Evolutionary conservation across 768 basidiomycete species (phyloP).

Genomic region (Coprinopsis sp.): DNA sequence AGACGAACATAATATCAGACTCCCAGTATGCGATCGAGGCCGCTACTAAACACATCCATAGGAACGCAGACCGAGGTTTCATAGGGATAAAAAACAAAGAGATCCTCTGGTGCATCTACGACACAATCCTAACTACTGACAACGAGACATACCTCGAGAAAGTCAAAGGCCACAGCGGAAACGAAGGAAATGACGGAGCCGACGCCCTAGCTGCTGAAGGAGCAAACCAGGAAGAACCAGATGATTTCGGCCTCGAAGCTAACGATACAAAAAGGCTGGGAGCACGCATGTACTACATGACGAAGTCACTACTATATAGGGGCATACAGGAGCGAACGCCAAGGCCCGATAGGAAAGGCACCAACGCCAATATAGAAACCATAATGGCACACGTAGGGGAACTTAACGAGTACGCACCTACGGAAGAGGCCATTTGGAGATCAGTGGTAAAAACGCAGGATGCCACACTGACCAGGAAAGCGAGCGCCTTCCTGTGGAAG

Average conservation of each 20-base stretch:
- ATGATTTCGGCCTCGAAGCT: background rate
- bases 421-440: background rate
- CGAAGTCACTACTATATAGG: too few relatives aligned
- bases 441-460: background rate
- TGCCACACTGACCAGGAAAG: background rate
- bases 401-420: background rate
- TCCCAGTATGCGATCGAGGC: constrained; percentile 2
- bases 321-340: too few relatives aligned
- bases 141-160: background rate
- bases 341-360: background rate
- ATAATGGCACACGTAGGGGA: background rate
- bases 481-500: constrained; percentile 18
- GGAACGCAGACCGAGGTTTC: background rate
- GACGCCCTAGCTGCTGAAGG: constrained; percentile 11
- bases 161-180: constrained; percentile 16
- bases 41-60: background rate
- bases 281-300: too few relatives aligned
- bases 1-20: background rate
- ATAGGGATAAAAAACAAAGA: background rate
- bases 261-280: too few relatives aligned
- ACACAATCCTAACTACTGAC: background rate
- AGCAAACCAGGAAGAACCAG: background rate
- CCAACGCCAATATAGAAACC: background rate
- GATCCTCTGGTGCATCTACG: background rate
- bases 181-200: constrained; percentile 14